Conservation (phyloP, 2,329 filamentous ascomycete species). For the Claviceps sp. region DNA sequence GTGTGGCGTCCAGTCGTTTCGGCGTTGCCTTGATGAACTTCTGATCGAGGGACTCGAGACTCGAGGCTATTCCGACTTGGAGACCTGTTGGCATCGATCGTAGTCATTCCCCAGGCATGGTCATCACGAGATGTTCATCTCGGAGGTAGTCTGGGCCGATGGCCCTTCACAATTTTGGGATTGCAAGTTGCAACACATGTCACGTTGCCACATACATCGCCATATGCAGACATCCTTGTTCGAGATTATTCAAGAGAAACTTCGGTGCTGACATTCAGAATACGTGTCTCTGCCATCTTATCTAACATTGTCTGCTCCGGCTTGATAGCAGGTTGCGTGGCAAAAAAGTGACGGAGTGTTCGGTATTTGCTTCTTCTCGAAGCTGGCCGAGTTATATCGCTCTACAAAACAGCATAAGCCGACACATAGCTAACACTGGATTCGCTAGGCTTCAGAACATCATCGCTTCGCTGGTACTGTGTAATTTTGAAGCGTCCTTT, state of each 20-base stretch:
- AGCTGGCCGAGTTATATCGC: no score
- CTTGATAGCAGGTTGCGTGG: neutral
- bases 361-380: neutral
- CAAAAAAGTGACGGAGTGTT: neutral
- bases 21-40: neutral
- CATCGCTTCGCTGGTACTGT: constrained; percentile 72
- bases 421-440: constrained; percentile 93
- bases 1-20: constrained; percentile 1
- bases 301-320: neutral
- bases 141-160: neutral
- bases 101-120: no score
- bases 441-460: constrained; percentile 53
- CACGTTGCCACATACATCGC: no score
- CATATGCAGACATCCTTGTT: no score
- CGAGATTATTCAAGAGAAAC: neutral
- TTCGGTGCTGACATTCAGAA: neutral
- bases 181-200: no score
- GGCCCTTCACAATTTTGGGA: neutral
- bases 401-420: constrained; percentile 67
- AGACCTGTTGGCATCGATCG: neutral
- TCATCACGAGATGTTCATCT: no score
- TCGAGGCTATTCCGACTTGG: neutral
- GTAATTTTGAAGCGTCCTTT: constrained; percentile 61
- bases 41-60: neutral
- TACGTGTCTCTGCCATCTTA: no score